phyloP scores from a whole-genome alignment of 345 rosid species.

The Citrus reticulata region DNA sequence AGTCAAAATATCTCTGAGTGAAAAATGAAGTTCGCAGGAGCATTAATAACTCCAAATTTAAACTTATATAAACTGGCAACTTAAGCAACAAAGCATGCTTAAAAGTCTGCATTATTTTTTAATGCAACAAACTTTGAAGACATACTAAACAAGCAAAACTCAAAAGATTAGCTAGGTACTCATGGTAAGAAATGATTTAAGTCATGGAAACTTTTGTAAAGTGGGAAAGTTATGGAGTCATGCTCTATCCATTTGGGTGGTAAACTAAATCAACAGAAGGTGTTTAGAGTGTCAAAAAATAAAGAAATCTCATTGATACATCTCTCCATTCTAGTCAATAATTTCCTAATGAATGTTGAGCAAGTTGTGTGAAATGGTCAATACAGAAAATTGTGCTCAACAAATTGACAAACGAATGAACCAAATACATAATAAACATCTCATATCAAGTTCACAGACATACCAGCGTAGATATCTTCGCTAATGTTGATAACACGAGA shows the following conservation, averaged over 20 bases:
- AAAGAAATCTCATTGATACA: neutral
- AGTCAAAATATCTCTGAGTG: neutral
- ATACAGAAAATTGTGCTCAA: neutral
- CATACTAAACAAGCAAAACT: neutral
- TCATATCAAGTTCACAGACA: conserved; percentile 1
- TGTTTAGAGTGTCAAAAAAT: neutral
- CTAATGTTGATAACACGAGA: conserved; percentile 98
- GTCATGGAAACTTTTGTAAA: neutral
- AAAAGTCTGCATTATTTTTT: neutral
- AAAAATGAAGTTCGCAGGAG: neutral
- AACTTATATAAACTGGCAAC: neutral
- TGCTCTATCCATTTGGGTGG: neutral
- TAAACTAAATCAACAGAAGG: neutral
- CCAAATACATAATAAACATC: neutral
- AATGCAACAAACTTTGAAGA: neutral
- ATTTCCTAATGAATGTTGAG: neutral
- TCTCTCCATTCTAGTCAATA: neutral
- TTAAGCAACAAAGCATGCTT: neutral
- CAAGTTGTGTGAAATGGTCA: neutral
- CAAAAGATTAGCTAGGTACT: neutral
- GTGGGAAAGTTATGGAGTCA: neutral
- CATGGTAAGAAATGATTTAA: neutral
- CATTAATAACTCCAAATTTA: neutral
- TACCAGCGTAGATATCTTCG: conserved; percentile 94
- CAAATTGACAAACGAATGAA: neutral